Evolutionary conservation across 257 asterid genomes (phyloP).

Genomic region (Nemophila menziesii): DNA sequence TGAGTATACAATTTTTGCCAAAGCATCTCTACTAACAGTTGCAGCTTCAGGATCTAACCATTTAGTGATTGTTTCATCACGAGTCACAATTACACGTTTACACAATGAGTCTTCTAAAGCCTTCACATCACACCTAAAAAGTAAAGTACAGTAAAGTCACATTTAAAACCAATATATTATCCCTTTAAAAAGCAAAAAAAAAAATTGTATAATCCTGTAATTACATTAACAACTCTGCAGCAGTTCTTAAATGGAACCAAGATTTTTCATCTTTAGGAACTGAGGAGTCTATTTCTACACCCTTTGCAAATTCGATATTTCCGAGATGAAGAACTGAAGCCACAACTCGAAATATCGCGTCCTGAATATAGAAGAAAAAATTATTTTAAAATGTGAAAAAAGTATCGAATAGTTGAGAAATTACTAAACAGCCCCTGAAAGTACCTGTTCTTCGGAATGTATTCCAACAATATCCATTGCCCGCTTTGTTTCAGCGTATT

Average conservation of each 20-base stretch:
- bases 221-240: constrained; percentile 95
- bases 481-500: constrained; percentile 71
- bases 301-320: constrained; percentile 82
- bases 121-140: constrained; percentile 80
- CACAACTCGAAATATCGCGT: constrained; percentile 88
- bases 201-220: constrained; percentile 8
- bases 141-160: constrained; percentile 10
- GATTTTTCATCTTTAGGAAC: constrained; percentile 93
- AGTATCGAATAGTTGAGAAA: background rate
- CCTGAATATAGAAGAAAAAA: constrained; percentile 31
- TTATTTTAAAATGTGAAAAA: constrained; percentile 5
- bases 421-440: background rate
- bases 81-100: constrained; percentile 89
- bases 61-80: constrained; percentile 90
- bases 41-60: constrained; percentile 95
- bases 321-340: constrained; percentile 98
- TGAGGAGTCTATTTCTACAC: constrained; percentile 86
- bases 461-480: constrained; percentile 99
- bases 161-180: constrained; percentile 5
- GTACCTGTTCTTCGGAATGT: constrained; percentile 81
- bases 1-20: constrained; percentile 87
- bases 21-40: constrained; percentile 79
- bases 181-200: background rate
- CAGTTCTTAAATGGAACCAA: constrained; percentile 76
- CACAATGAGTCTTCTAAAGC: constrained; percentile 93